Percentiles rank a stretch among this genome's conserved stretches.
phyloP scores from a whole-genome alignment of 768 basidiomycete genomes.

The Kwoniella sp. region DNA sequence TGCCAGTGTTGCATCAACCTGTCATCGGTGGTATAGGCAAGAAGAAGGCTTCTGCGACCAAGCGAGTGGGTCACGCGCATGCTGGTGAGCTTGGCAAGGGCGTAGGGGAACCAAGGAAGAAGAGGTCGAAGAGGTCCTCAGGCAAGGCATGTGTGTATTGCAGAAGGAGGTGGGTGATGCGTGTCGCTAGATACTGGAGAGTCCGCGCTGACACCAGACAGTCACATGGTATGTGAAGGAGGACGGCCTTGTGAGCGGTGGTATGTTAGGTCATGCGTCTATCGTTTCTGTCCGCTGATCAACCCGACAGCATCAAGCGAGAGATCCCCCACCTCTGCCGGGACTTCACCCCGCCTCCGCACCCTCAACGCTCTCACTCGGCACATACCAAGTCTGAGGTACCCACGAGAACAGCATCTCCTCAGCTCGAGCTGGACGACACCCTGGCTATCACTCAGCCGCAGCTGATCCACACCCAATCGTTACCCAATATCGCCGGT shows the following conservation, averaged over 20 bases:
- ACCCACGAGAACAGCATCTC: too few relatives aligned
- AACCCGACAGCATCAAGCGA: conserved; percentile 70
- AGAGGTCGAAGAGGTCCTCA: conserved; percentile 28
- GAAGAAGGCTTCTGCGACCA: conserved; percentile 4
- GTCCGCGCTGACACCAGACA: conserved; percentile 7
- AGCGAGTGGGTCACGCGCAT: background rate
- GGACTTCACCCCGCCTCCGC: conserved; percentile 58
- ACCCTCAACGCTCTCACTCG: conserved; percentile 8
- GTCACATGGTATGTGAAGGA: conserved; percentile 51
- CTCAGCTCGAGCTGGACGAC: too few relatives aligned
- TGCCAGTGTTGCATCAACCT: background rate
- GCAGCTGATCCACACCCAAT: background rate
- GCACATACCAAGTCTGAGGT: too few relatives aligned
- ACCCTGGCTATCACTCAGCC: too few relatives aligned
- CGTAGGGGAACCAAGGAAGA: conserved; percentile 22
- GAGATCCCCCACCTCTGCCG: conserved; percentile 94
- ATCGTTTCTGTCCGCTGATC: conserved; percentile 11
- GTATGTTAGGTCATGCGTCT: conserved; percentile 55
- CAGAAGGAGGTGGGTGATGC: conserved; percentile 61
- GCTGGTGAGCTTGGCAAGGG: background rate
- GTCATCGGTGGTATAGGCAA: conserved; percentile 8
- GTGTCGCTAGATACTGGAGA: background rate
- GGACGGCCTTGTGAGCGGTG: conserved; percentile 78
- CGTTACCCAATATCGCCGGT: too few relatives aligned
- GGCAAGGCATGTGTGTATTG: conserved; percentile 86